Conservation (phyloP, 257 asterid genomes). For the Penstemon newberryi region DNA sequence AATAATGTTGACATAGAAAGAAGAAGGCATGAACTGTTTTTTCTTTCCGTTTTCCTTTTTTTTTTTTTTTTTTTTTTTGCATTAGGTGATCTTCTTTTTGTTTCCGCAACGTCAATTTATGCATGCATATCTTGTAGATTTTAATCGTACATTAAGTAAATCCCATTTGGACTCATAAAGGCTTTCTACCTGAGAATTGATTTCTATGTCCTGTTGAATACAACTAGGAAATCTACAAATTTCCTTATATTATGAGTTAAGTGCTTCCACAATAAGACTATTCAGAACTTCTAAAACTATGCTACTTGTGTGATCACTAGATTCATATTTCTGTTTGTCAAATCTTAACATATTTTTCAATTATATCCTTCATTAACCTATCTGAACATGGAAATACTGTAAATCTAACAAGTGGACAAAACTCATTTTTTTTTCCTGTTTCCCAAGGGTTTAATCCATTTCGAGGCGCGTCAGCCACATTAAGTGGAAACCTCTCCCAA, state of each 20-base stretch:
- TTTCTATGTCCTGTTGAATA: constrained; percentile 15
- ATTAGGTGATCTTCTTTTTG: not conserved
- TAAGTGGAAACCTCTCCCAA: no score
- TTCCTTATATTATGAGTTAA: not conserved
- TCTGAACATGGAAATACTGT: not conserved
- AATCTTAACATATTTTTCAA: not conserved
- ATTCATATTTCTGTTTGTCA: not conserved
- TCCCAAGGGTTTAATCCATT: no score
- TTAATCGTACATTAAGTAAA: constrained; percentile 4
- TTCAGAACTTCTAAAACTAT: constrained; percentile 3
- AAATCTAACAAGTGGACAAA: not conserved
- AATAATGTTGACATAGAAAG: not conserved
- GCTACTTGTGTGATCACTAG: not conserved
- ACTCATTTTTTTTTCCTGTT: no score
- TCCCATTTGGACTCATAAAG: not conserved
- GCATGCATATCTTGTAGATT: constrained; percentile 13
- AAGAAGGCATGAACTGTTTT: not conserved
- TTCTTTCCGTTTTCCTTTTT: not conserved
- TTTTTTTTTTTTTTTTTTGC: not conserved
- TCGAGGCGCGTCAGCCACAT: no score
- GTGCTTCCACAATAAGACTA: not conserved
- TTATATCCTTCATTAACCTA: not conserved
- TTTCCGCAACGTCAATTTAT: constrained; percentile 9
- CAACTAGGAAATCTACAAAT: not conserved
- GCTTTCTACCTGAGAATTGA: constrained; percentile 18